These are phyloP conservation scores for Salvia rosmarinus DNA, from an alignment of 257 asterid genomes.

Conservation along the genomic window DNA sequence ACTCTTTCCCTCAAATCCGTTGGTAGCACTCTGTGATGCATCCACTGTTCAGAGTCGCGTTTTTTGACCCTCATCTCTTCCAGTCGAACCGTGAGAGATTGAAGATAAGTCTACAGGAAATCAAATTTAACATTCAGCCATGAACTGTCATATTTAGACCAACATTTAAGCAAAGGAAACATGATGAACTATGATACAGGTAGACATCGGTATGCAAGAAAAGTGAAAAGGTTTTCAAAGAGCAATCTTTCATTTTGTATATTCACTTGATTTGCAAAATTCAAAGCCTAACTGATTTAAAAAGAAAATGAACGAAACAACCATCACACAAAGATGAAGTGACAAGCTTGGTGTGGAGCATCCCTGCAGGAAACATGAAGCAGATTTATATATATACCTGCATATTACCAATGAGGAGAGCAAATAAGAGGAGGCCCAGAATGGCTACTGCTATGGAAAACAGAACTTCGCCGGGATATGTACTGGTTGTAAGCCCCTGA, in stretches of 20 bases:
- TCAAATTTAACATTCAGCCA: slow-evolving; percentile 26
- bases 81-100: slow-evolving; percentile 78
- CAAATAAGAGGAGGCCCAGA: slow-evolving; percentile 85
- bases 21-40: slow-evolving; percentile 96
- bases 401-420: slow-evolving; percentile 98
- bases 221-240: not conserved
- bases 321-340: no score
- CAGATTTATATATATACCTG: slow-evolving; percentile 54
- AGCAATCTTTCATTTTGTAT: no score
- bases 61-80: slow-evolving; percentile 96
- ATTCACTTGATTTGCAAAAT: no score
- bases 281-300: no score
- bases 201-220: not conserved
- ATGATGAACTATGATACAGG: no score
- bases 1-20: slow-evolving; percentile 83
- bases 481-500: slow-evolving; percentile 92
- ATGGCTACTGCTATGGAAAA: slow-evolving; percentile 81
- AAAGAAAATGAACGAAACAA: no score
- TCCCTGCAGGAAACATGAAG: not conserved
- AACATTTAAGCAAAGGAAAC: not conserved
- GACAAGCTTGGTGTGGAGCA: no score
- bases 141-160: not conserved
- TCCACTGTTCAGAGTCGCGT: slow-evolving; percentile 97
- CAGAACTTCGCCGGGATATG: slow-evolving; percentile 84
- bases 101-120: slow-evolving; percentile 85